Evolutionary conservation across 2,329 filamentous ascomycete genomes (phyloP).

Genomic region (Coniosporium uncinatum): DNA sequence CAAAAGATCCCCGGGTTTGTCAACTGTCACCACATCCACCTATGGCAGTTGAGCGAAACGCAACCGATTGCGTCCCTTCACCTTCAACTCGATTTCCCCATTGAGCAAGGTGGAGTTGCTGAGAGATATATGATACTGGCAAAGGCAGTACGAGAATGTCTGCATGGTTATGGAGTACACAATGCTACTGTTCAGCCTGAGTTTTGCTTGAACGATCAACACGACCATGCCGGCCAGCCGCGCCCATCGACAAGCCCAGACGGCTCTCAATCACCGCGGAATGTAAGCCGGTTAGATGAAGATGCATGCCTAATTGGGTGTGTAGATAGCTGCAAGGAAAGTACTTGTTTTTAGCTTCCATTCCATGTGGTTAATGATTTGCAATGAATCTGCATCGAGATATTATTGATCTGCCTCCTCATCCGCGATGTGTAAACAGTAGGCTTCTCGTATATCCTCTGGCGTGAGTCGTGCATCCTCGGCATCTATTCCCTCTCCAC

Average conservation of each 20-base stretch:
- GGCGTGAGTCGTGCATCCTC: no score
- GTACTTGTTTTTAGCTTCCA: no score
- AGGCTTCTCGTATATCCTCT: no score
- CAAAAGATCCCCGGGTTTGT: constrained; percentile 78
- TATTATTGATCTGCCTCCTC: no score
- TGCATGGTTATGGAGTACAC: constrained; percentile 95
- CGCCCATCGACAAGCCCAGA: not conserved
- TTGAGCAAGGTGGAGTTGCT: constrained; percentile 66
- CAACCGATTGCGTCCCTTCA: constrained; percentile 93
- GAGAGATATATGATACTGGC: constrained; percentile 89
- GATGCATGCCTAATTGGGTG: no score
- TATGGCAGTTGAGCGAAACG: constrained; percentile 96
- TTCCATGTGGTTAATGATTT: no score
- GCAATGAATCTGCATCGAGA: no score
- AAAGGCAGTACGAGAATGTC: constrained; percentile 74
- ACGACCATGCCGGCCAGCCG: constrained; percentile 24
- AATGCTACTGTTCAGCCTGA: constrained; percentile 97
- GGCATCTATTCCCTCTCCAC: no score
- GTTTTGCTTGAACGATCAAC: constrained; percentile 45
- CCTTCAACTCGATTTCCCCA: constrained; percentile 86
- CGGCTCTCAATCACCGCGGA: not conserved
- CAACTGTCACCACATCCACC: constrained; percentile 92
- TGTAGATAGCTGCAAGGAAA: no score
- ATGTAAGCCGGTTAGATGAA: no score
- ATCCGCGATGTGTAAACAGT: no score